Evolutionary conservation across 306 rosid species (phyloP).

Genomic region (Acacia melanoxylon): DNA sequence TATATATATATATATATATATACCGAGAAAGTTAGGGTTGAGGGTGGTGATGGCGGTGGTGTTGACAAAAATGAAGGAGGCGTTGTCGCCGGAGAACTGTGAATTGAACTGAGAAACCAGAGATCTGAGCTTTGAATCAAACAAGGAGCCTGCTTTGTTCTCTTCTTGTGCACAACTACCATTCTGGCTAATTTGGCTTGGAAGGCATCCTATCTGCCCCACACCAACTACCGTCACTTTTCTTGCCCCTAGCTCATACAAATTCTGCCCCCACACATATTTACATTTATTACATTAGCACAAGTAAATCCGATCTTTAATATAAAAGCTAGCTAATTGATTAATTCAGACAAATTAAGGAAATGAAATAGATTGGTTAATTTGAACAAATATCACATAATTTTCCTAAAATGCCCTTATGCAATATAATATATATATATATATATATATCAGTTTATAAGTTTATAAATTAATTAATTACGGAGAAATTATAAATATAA

Average conservation of each 20-base stretch:
- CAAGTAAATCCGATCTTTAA: too few relatives aligned
- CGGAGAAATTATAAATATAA: too few relatives aligned
- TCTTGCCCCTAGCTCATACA: background rate
- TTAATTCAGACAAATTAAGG: too few relatives aligned
- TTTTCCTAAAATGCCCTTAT: too few relatives aligned
- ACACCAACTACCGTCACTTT: background rate
- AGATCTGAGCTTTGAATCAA: slow-evolving; percentile 33
- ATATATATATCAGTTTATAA: too few relatives aligned
- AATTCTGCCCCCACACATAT: background rate
- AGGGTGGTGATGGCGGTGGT: background rate
- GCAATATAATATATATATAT: too few relatives aligned
- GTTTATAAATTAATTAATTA: too few relatives aligned
- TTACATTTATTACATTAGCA: too few relatives aligned
- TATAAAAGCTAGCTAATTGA: too few relatives aligned
- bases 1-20: too few relatives aligned
- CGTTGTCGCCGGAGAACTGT: background rate
- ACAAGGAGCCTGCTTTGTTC: slow-evolving; percentile 34
- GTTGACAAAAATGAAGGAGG: slow-evolving; percentile 35
- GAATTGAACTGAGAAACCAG: slow-evolving; percentile 33
- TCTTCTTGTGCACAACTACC: slow-evolving; percentile 24
- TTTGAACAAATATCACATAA: too few relatives aligned
- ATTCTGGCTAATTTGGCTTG: background rate
- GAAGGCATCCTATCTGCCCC: background rate
- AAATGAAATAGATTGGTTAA: too few relatives aligned
- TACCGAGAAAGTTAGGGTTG: background rate